These are phyloP conservation scores for Starmera pachycereana DNA, from an alignment of 805 yeast species.

Conservation along the genomic window DNA sequence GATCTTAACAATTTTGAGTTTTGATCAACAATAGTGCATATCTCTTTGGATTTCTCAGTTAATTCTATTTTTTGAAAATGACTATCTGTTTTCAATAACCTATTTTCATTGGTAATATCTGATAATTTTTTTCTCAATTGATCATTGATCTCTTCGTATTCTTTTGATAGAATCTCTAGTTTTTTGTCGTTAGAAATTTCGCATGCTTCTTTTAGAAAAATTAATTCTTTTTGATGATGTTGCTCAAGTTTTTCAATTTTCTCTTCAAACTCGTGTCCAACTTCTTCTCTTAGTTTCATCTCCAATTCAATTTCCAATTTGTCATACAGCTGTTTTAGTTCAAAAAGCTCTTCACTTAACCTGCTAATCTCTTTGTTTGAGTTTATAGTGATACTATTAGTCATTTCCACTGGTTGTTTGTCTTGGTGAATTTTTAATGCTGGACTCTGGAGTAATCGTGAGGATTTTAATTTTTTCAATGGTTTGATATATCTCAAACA, in stretches of 20 bases:
- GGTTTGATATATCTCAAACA: conserved; percentile 20
- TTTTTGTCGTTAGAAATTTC: conserved; percentile 20
- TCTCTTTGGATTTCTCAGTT: too few relatives aligned
- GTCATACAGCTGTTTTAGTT: conserved; percentile 8
- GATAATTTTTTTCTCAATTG: neutral
- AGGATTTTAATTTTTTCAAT: conserved; percentile 1
- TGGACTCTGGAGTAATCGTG: too few relatives aligned
- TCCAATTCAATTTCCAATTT: conserved; percentile 16
- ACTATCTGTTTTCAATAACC: neutral
- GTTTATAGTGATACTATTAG: too few relatives aligned
- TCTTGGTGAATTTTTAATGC: too few relatives aligned
- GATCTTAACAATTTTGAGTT: too few relatives aligned
- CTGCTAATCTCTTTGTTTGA: too few relatives aligned
- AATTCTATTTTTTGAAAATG: neutral
- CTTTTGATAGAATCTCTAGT: conserved; percentile 20
- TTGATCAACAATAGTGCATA: too few relatives aligned
- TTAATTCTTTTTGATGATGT: conserved; percentile 22
- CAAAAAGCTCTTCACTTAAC: conserved; percentile 11
- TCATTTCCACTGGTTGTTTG: too few relatives aligned
- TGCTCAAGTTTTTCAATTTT: conserved; percentile 27
- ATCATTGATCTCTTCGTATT: conserved; percentile 22
- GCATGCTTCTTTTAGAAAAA: conserved; percentile 21
- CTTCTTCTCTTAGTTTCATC: conserved; percentile 20
- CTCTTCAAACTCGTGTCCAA: conserved; percentile 21
- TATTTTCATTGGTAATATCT: neutral